Evolutionary conservation across 169 alveolate species (phyloP).

Genomic region (Plasmodium reichenowi): DNA sequence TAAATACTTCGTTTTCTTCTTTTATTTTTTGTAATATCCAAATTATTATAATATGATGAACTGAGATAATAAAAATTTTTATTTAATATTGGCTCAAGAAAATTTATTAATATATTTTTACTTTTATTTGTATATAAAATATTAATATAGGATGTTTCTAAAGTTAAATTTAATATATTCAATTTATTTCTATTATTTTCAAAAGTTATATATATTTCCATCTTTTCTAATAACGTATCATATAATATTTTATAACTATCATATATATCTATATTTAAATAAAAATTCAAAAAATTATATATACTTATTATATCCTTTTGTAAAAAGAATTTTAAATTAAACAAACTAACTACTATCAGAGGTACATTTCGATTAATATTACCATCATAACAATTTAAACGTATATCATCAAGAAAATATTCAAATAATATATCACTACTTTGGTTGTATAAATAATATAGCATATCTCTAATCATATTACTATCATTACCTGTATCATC

Average conservation of each 20-base stretch:
- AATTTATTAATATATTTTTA: constrained; percentile 32
- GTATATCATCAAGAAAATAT: constrained; percentile 39
- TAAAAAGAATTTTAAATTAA: constrained; percentile 15
- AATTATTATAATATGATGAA: background rate
- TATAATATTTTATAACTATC: constrained; percentile 48
- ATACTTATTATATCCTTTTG: constrained; percentile 19
- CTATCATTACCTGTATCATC: background rate
- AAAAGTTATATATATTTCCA: constrained; percentile 29
- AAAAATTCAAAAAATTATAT: constrained; percentile 27
- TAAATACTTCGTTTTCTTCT: background rate
- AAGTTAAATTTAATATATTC: constrained; percentile 22
- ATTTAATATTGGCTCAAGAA: constrained; percentile 6
- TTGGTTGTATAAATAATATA: constrained; percentile 20
- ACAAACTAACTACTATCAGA: constrained; percentile 30
- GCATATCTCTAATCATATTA: constrained; percentile 7
- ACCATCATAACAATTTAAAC: constrained; percentile 36
- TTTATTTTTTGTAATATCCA: background rate
- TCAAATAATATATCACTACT: constrained; percentile 18
- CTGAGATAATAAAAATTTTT: background rate
- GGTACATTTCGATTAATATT: constrained; percentile 44
- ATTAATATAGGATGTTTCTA: constrained; percentile 55
- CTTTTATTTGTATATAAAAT: constrained; percentile 40
- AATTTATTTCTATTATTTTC: constrained; percentile 41
- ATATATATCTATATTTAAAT: constrained; percentile 29
- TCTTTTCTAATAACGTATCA: constrained; percentile 38